These are phyloP conservation scores for Penicillium soppii DNA, from an alignment of 495 filamentous ascomycete genomes.

Conservation along the genomic window DNA sequence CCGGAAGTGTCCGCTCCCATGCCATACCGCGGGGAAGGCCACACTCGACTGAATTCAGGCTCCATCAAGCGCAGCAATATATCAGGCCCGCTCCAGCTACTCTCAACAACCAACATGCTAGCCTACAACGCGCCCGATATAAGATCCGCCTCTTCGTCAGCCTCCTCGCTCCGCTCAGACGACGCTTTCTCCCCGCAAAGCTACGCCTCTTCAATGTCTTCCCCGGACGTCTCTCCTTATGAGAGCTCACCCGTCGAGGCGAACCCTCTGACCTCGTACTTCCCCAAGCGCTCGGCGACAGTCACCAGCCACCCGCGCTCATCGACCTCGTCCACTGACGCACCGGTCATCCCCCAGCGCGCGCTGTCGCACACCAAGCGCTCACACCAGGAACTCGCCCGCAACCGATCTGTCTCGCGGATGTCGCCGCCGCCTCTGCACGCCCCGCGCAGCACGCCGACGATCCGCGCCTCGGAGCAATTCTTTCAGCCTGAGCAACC, in stretches of 20 bases:
- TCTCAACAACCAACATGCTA: constrained; percentile 95
- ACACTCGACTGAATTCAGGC: constrained; percentile 46
- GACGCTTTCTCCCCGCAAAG: constrained; percentile 55
- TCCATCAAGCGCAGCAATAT: constrained; percentile 65
- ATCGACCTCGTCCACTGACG: constrained; percentile 47
- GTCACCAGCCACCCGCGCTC: constrained; percentile 42
- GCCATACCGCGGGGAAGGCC: constrained; percentile 46
- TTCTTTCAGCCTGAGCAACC: constrained; percentile 43
- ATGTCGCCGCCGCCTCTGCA: constrained; percentile 44
- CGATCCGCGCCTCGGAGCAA: constrained; percentile 41
- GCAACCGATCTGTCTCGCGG: constrained; percentile 62
- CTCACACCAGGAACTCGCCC: constrained; percentile 63
- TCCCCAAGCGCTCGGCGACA: constrained; percentile 54
- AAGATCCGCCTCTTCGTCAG: constrained; percentile 56
- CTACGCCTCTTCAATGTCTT: constrained; percentile 60
- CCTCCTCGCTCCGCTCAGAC: constrained; percentile 58
- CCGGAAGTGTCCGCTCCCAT: constrained; percentile 48
- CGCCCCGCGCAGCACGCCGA: constrained; percentile 32
- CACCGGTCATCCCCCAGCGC: constrained; percentile 69
- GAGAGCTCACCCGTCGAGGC: constrained; percentile 61
- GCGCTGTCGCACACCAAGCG: constrained; percentile 84
- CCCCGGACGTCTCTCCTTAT: constrained; percentile 70
- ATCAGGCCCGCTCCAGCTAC: constrained; percentile 78
- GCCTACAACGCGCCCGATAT: constrained; percentile 89
- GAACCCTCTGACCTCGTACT: constrained; percentile 80